Conservation (phyloP, 1,284 basidiomycete genomes). For the Cutaneotrichosporon dermatis region DNA sequence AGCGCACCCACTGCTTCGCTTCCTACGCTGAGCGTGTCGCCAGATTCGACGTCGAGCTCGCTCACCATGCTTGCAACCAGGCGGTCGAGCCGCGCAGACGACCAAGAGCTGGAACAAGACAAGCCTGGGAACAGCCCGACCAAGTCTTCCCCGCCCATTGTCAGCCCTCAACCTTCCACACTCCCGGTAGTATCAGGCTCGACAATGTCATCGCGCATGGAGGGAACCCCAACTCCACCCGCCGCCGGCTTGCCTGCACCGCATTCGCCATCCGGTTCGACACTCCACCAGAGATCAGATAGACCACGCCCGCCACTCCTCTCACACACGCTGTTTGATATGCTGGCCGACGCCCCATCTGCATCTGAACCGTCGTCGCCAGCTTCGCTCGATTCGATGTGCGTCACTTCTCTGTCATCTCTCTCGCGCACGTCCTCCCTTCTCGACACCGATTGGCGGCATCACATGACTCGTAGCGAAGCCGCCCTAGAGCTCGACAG, state of each 20-base stretch:
- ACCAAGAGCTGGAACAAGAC: too few relatives aligned
- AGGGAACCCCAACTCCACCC: constrained; percentile 3
- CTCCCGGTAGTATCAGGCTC: neutral
- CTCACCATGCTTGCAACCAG: neutral
- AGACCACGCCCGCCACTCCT: neutral
- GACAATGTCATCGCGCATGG: neutral
- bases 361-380: constrained; percentile 33
- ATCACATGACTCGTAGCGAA: constrained; percentile 3
- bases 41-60: neutral
- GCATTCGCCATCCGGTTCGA: neutral
- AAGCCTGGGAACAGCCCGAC: too few relatives aligned
- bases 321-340: constrained; percentile 15
- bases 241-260: neutral
- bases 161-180: neutral
- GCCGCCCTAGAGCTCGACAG: constrained; percentile 1
- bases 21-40: neutral
- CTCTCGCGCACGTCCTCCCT: constrained; percentile 29
- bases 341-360: constrained; percentile 18
- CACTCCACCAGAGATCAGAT: neutral
- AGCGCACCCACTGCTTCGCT: neutral
- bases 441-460: constrained; percentile 15
- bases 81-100: neutral
- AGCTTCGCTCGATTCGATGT: constrained; percentile 26
- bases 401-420: constrained; percentile 28
- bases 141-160: too few relatives aligned